Conservation (phyloP, 2,329 filamentous ascomycete species). For the Pseudocercospora musae region DNA sequence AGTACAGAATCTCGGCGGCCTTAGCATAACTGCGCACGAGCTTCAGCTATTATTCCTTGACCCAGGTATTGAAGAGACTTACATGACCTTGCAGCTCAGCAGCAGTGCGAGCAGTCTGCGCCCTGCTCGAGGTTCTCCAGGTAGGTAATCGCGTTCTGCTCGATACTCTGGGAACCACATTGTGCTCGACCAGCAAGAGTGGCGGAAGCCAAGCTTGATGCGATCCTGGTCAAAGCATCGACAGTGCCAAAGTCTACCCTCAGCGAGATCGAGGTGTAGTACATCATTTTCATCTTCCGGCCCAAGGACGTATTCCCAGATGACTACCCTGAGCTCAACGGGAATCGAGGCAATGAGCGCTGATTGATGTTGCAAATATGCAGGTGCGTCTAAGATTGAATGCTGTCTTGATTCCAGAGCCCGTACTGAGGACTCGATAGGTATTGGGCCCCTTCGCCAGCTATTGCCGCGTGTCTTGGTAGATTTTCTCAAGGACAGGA, state of each 20-base stretch:
- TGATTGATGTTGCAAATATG: neutral
- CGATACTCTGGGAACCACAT: too few species aligned
- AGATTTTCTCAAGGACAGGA: too few species aligned
- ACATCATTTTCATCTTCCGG: slow-evolving; percentile 4
- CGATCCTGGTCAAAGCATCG: slow-evolving; percentile 5
- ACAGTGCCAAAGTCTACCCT: slow-evolving; percentile 1
- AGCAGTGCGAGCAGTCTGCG: neutral
- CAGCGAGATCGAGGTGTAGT: slow-evolving; percentile 4
- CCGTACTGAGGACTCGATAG: neutral
- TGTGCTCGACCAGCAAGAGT: slow-evolving; percentile 4
- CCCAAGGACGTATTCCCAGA: slow-evolving; percentile 7
- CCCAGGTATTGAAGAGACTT: neutral
- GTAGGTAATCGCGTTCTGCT: neutral
- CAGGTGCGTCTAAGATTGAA: neutral
- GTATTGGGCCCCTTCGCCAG: too few species aligned
- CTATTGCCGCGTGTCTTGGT: too few species aligned
- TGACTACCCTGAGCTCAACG: slow-evolving; percentile 4
- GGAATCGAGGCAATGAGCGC: neutral
- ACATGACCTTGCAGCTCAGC: neutral
- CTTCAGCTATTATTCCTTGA: neutral
- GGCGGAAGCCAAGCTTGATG: neutral
- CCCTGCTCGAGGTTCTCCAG: neutral
- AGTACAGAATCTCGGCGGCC: slow-evolving; percentile 5
- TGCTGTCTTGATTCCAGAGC: neutral
- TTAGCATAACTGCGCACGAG: slow-evolving; percentile 1